Evolutionary conservation across 1,284 basidiomycete species (phyloP).

Genomic region (Mycena sp.): DNA sequence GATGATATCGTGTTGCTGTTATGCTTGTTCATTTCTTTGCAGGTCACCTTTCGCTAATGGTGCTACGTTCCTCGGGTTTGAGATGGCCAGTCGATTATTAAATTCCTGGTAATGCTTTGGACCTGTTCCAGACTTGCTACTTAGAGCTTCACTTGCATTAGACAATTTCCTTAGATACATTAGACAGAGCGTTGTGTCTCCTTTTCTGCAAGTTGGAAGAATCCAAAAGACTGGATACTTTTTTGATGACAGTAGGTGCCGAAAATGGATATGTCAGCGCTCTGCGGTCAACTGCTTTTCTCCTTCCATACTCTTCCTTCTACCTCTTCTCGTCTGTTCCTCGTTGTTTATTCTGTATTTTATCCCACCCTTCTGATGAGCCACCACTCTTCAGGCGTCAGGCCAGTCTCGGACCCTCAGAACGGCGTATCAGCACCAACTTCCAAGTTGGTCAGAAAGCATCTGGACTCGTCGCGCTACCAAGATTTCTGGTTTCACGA

Average conservation of each 20-base stretch:
- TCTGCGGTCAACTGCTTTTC: not conserved
- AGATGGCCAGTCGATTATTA: conserved; percentile 81
- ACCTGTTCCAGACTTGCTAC: not conserved
- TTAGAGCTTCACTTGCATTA: not conserved
- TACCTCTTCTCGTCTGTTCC: not conserved
- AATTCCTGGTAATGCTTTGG: conserved; percentile 40
- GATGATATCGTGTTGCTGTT: not conserved
- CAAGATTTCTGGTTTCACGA: conserved; percentile 51
- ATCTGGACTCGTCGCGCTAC: conserved; percentile 20
- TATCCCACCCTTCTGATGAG: not conserved
- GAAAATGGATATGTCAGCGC: conserved; percentile 1
- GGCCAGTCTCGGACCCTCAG: not conserved
- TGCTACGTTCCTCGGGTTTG: conserved; percentile 93
- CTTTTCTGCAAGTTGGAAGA: too few species aligned
- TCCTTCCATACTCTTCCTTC: too few species aligned
- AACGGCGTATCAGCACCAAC: not conserved
- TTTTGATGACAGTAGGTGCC: too few species aligned
- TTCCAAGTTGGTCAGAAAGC: conserved; percentile 18
- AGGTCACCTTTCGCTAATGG: conserved; percentile 93
- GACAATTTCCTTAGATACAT: not conserved
- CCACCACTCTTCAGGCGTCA: not conserved
- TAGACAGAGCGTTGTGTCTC: too few species aligned
- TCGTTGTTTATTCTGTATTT: not conserved
- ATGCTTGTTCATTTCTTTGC: conserved; percentile 22
- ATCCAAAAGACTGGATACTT: too few species aligned